These are phyloP conservation scores for Cutaneotrichosporon daszewskae DNA, from an alignment of 1,284 basidiomycete genomes.

Conservation along the genomic window DNA sequence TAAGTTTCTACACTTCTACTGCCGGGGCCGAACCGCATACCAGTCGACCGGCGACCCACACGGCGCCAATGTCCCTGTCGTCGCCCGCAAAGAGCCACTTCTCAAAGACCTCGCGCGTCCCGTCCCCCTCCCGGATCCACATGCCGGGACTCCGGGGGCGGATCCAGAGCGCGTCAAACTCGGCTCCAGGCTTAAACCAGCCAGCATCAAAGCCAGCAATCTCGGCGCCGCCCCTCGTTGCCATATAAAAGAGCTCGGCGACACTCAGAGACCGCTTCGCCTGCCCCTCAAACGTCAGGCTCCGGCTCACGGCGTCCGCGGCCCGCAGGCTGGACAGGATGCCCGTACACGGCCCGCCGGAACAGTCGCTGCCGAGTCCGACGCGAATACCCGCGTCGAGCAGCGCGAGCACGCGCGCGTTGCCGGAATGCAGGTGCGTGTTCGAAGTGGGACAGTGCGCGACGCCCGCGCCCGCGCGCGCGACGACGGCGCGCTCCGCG, in stretches of 20 bases:
- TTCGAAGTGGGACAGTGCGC: slow-evolving; percentile 93
- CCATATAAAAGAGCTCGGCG: slow-evolving; percentile 76
- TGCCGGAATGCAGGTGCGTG: slow-evolving; percentile 79
- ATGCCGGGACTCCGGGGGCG: slow-evolving; percentile 56
- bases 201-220: slow-evolving; percentile 73
- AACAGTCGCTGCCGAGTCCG: slow-evolving; percentile 84
- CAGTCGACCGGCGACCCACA: slow-evolving; percentile 58
- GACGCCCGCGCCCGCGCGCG: slow-evolving; percentile 63
- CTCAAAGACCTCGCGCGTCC: slow-evolving; percentile 24
- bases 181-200: slow-evolving; percentile 71
- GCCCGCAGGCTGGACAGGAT: slow-evolving; percentile 77
- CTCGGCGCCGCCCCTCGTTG: slow-evolving; percentile 84
- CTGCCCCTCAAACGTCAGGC: slow-evolving; percentile 49
- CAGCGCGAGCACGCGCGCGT: slow-evolving; percentile 63
- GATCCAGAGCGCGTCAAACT: slow-evolving; percentile 83
- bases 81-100: slow-evolving; percentile 63
- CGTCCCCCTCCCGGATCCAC: slow-evolving; percentile 36
- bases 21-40: background rate
- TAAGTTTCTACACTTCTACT: background rate
- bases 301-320: slow-evolving; percentile 76
- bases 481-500: slow-evolving; percentile 69
- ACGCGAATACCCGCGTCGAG: slow-evolving; percentile 52
- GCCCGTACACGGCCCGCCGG: slow-evolving; percentile 79
- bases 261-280: slow-evolving; percentile 53
- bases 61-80: slow-evolving; percentile 75